Conservation (phyloP, 2,329 filamentous ascomycete species). For the Alternaria ventricosa region DNA sequence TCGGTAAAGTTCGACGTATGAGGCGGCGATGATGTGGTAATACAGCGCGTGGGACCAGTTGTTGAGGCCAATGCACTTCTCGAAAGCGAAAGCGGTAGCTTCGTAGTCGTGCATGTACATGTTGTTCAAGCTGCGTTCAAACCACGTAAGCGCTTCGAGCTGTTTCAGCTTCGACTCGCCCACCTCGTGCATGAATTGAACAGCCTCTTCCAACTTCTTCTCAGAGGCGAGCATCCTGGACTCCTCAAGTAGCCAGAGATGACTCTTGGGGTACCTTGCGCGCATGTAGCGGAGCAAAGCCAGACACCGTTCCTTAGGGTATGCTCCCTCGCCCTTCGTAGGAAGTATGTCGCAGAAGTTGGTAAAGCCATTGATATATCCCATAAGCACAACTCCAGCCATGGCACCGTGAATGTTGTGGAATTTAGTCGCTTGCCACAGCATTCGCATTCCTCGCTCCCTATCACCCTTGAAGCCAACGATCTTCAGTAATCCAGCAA, state of each 20-base stretch:
- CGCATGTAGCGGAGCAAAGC: conserved; percentile 77
- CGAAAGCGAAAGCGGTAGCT: conserved; percentile 75
- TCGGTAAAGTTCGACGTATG: conserved; percentile 83
- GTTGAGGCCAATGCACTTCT: conserved; percentile 64
- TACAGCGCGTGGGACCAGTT: conserved; percentile 92
- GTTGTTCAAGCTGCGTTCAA: conserved; percentile 79
- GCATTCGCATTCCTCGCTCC: conserved; percentile 78
- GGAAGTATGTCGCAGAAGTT: conserved; percentile 89
- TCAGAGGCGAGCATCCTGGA: conserved; percentile 75
- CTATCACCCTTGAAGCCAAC: conserved; percentile 92
- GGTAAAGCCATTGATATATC: conserved; percentile 87
- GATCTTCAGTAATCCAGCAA: conserved; percentile 83
- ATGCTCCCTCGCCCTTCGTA: conserved; percentile 63
- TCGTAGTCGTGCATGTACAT: conserved; percentile 82
- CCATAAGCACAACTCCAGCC: conserved; percentile 78
- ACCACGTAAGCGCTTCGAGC: conserved; percentile 82
- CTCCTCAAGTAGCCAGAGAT: conserved; percentile 88
- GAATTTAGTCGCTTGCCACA: conserved; percentile 89
- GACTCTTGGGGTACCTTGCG: conserved; percentile 76
- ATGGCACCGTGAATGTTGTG: conserved; percentile 92
- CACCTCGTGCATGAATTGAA: conserved; percentile 68
- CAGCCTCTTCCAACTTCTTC: conserved; percentile 69
- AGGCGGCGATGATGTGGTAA: conserved; percentile 82
- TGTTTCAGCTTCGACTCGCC: conserved; percentile 80
- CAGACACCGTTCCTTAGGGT: conserved; percentile 72